phyloP scores from a whole-genome alignment of 2,329 filamentous ascomycete genomes.

The Trichoderma lentiforme region DNA sequence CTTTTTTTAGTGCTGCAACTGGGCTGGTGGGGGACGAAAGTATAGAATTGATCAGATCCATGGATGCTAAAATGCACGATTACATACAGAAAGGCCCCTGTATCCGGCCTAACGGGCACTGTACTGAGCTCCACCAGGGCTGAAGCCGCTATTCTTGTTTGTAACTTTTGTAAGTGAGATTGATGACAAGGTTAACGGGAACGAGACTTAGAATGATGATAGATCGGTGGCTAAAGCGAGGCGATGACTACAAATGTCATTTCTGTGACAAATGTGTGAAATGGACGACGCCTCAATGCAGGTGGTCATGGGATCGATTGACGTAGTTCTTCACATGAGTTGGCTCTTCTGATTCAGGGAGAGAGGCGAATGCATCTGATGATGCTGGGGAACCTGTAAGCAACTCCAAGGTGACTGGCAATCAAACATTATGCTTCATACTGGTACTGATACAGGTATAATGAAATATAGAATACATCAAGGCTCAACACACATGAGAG shows the following conservation, averaged over 20 bases:
- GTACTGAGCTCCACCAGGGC: neutral
- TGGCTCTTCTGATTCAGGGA: neutral
- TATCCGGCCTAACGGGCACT: constrained; percentile 5
- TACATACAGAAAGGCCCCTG: neutral
- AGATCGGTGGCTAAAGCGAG: neutral
- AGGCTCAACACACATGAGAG: constrained; percentile 69
- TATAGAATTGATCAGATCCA: neutral
- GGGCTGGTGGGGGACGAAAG: constrained; percentile 30
- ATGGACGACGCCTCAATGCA: neutral
- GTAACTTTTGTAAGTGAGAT: neutral
- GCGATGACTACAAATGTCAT: neutral
- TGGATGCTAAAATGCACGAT: neutral
- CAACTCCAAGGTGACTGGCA: neutral
- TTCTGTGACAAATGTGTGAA: neutral
- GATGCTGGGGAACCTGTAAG: neutral
- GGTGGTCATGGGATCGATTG: neutral
- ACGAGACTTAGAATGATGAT: neutral
- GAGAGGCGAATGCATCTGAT: neutral
- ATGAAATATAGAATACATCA: neutral
- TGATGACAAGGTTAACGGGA: neutral
- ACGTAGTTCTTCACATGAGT: neutral
- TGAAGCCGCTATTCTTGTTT: neutral
- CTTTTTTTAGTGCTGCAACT: constrained; percentile 22
- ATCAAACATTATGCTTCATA: neutral
- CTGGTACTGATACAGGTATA: neutral